A percentile compares a stretch with the other conserved stretches of the same genome.
phyloP scores from a whole-genome alignment of 2,329 filamentous ascomycete genomes.

The Chaetomium globosum region DNA sequence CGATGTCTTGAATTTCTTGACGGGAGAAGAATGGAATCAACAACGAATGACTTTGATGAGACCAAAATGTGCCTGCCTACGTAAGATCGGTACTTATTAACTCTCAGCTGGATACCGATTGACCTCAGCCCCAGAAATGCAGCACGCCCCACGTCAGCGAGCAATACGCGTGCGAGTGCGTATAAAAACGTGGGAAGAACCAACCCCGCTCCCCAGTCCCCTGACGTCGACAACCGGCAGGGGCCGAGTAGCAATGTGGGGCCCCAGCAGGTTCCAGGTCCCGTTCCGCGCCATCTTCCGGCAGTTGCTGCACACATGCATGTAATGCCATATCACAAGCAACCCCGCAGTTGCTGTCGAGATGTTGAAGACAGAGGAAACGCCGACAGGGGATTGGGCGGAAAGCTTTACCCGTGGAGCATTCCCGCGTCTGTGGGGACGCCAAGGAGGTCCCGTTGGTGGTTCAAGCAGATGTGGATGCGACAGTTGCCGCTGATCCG shows the following conservation, averaged over 20 bases:
- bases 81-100: too few species aligned
- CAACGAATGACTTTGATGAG: not conserved
- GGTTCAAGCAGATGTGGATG: not conserved
- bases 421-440: not conserved
- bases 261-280: not conserved
- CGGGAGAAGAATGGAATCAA: not conserved
- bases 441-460: not conserved
- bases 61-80: not conserved
- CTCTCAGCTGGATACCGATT: not conserved
- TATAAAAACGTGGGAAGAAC: not conserved
- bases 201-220: not conserved
- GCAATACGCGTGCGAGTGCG: not conserved
- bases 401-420: conserved; percentile 23
- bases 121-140: not conserved
- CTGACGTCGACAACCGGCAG: not conserved
- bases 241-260: not conserved
- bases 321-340: not conserved
- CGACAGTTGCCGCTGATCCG: not conserved
- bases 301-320: not conserved
- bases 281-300: not conserved
- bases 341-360: conserved; percentile 7
- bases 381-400: not conserved
- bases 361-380: not conserved
- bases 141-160: not conserved
- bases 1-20: not conserved